These are phyloP conservation scores for Colletotrichum phormii DNA, from an alignment of 2,329 filamentous ascomycete species.

Conservation along the genomic window DNA sequence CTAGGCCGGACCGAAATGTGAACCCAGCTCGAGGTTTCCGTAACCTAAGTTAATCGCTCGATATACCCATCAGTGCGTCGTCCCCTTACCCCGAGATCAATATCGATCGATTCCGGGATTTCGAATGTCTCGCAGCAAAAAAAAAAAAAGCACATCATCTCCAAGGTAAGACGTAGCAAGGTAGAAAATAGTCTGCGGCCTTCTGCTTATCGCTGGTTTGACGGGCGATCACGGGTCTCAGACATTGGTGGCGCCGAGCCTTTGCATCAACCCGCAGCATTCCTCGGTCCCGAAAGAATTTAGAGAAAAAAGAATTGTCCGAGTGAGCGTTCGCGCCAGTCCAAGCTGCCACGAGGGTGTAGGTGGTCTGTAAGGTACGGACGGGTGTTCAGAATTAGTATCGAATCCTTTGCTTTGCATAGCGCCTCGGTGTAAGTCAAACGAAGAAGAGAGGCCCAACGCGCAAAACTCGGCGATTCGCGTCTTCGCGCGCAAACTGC, in stretches of 20 bases:
- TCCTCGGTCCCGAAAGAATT: conserved; percentile 11
- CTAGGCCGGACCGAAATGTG: background rate
- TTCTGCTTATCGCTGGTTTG: conserved; percentile 12
- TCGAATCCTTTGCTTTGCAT: background rate
- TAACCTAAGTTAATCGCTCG: background rate
- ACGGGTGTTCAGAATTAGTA: background rate
- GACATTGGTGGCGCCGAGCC: conserved; percentile 28
- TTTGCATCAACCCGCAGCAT: conserved; percentile 5
- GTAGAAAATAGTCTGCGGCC: background rate
- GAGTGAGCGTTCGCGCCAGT: background rate
- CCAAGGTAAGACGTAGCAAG: background rate
- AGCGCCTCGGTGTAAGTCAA: background rate
- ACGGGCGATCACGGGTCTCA: conserved; percentile 20
- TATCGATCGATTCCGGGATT: conserved; percentile 22
- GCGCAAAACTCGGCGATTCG: conserved; percentile 15
- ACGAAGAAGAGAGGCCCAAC: background rate
- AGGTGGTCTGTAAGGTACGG: background rate
- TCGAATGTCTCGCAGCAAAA: conserved; percentile 4
- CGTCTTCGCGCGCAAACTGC: background rate
- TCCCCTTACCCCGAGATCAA: conserved; percentile 2
- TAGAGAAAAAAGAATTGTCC: background rate
- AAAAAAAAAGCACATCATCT: background rate
- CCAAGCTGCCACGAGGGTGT: conserved; percentile 13
- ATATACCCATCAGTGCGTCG: conserved; percentile 9
- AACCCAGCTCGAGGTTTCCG: background rate